Conservation (phyloP, 2,329 filamentous ascomycete genomes). For the Fusarium cicatricum region DNA sequence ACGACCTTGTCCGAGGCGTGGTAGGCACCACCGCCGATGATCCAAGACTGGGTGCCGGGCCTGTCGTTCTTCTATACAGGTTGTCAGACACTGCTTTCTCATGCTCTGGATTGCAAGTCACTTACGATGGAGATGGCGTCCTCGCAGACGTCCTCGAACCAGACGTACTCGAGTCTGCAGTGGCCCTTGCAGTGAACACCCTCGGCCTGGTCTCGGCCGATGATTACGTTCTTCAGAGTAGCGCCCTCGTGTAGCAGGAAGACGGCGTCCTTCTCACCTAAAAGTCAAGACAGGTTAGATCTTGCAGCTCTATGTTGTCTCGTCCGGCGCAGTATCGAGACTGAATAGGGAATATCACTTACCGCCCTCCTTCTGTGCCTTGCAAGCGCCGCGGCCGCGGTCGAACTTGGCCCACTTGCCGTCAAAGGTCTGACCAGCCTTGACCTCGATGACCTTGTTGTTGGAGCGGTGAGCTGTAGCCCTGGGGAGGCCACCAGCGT, state of each 20-base stretch:
- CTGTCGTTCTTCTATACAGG: conserved; percentile 19
- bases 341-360: conserved; percentile 1
- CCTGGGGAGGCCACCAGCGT: conserved; percentile 43
- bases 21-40: conserved; percentile 55
- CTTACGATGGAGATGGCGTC: conserved; percentile 46
- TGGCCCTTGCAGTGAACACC: conserved; percentile 59
- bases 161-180: conserved; percentile 51
- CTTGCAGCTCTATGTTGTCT: not conserved
- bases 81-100: conserved; percentile 39
- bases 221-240: conserved; percentile 60
- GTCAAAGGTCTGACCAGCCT: conserved; percentile 43
- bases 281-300: conserved; percentile 3
- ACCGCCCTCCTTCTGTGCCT: conserved; percentile 40
- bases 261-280: conserved; percentile 51
- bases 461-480: conserved; percentile 40
- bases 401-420: conserved; percentile 48
- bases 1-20: conserved; percentile 51
- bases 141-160: conserved; percentile 51
- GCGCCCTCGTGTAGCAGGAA: conserved; percentile 60
- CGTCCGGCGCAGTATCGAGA: no score
- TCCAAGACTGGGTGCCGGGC: conserved; percentile 47
- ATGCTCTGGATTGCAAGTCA: not conserved
- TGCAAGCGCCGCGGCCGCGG: conserved; percentile 45
- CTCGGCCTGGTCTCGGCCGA: conserved; percentile 58
- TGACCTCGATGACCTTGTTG: conserved; percentile 45